Evolutionary conservation across 2,329 filamentous ascomycete genomes (phyloP).

Genomic region (Xylaria digitata): DNA sequence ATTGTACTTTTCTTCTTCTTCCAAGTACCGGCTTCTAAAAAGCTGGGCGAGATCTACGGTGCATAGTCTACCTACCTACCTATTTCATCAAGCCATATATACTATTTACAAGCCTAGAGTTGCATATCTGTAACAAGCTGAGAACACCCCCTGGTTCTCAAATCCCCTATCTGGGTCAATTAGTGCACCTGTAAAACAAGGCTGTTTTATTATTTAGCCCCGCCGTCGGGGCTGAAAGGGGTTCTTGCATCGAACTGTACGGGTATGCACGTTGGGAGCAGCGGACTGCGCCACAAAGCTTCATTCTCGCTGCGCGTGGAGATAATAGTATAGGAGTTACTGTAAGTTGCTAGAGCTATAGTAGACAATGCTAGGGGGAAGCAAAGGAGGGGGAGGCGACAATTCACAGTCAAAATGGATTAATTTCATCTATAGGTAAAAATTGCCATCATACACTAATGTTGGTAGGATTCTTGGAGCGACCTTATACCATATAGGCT

Average conservation of each 20-base stretch:
- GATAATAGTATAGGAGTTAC: neutral
- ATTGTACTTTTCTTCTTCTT: neutral
- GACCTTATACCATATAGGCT: neutral
- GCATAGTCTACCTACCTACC: neutral
- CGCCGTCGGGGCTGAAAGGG: neutral
- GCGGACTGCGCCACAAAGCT: conserved; percentile 19
- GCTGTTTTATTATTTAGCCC: neutral
- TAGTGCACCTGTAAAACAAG: neutral
- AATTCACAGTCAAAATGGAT: neutral
- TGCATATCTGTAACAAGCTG: conserved; percentile 30
- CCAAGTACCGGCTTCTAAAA: neutral
- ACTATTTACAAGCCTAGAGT: neutral
- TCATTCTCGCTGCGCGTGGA: conserved; percentile 8
- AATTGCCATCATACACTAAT: neutral
- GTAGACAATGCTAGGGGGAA: no score
- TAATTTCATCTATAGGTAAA: neutral
- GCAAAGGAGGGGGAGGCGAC: no score
- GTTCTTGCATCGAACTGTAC: neutral
- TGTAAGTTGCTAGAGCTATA: neutral
- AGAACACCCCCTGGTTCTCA: neutral
- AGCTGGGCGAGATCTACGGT: conserved; percentile 22
- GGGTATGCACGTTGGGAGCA: neutral
- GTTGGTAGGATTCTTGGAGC: neutral
- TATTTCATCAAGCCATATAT: neutral
- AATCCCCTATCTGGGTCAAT: neutral